Evolutionary conservation across 495 filamentous ascomycete genomes (phyloP), one percentile per base, ranked within the genome.

Genomic region (Aspergillus bertholletiae): DNA sequence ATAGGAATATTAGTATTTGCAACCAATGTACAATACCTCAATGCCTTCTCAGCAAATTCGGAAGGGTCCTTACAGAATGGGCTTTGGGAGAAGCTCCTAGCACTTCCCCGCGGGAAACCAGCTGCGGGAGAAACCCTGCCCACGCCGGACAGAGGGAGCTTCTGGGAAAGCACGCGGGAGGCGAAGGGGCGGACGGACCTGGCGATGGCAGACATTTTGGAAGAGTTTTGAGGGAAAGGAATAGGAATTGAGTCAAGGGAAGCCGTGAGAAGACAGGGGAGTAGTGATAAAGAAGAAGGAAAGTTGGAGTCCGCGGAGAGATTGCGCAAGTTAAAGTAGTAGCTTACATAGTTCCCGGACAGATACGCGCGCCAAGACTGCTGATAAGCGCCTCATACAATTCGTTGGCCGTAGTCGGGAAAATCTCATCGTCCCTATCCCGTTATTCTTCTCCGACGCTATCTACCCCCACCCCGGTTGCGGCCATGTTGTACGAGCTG

Each of bases 401-500:
- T 54, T 50, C 26, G 46, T 35, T 23, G 37, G 51, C 43, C 48
- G 47, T 51, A 44, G 17, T 54, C 61, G 61, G 61, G 58, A 64
- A 64, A 64, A 64, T 64, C 61, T 64, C 54, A 50, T 58, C 54
- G 41, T 55, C 28, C 30, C 45, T 45, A n/a, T 40, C 30, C 46
- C 37, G 51, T 50, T 26, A 43, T 43, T 51, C 46, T 57, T 55
- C 51, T 63, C 51, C 48, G 54, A 46, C 41, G 32, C 39, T 46
- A 54, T 56, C 23, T 57, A 32, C 51, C 49, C 51, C 53, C 51
- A 48, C 53, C 49, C 41, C 22, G 23, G 20, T 49, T 46, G 43
- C 20, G 11, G 62, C 61, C 24, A 98, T 98, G 94, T 80, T 98
- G 76, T 98, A 98, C 79, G 94, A 98, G 72, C 78, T 96, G 57